Evolutionary conservation across 163 green algal genomes (phyloP).

Genomic region (Coccomyxa subellipsoidea): DNA sequence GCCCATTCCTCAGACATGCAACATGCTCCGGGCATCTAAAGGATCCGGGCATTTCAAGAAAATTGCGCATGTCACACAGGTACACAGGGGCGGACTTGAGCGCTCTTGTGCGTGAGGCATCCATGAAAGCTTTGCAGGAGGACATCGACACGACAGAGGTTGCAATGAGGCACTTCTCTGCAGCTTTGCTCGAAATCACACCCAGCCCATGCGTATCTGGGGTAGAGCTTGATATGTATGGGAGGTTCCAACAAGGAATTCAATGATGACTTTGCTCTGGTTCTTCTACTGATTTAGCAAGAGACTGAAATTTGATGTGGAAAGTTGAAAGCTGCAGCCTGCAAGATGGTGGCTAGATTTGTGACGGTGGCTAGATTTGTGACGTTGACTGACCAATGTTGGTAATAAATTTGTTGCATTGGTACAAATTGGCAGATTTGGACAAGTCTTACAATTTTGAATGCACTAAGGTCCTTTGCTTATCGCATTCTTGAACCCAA

Average conservation of each 20-base stretch:
- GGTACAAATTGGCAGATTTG: too few relatives aligned
- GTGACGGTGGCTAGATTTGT: too few relatives aligned
- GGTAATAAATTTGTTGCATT: too few relatives aligned
- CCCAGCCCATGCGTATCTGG: not conserved
- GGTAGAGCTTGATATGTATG: not conserved
- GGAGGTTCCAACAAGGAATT: not conserved
- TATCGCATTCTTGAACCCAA: too few relatives aligned
- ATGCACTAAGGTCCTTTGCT: too few relatives aligned
- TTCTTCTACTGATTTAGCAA: too few relatives aligned
- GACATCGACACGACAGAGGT: not conserved
- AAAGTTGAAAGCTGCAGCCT: not conserved
- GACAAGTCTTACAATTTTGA: too few relatives aligned
- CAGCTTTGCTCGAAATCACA: not conserved
- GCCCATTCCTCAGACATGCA: not conserved
- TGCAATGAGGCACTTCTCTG: not conserved
- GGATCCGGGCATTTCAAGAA: too few relatives aligned
- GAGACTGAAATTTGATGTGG: not conserved
- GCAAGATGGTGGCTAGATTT: too few relatives aligned
- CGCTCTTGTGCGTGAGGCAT: constrained; percentile 86
- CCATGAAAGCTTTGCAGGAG: constrained; percentile 63
- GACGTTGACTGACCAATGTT: too few relatives aligned
- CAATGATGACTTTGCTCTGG: too few relatives aligned
- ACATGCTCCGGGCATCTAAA: too few relatives aligned
- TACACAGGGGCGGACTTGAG: constrained; percentile 93
- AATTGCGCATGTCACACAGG: not conserved